Percentiles rank a stretch among this genome's conserved stretches.
Conservation (phyloP, 176 grass and related monocot species). For the Ensete glaucum region DNA sequence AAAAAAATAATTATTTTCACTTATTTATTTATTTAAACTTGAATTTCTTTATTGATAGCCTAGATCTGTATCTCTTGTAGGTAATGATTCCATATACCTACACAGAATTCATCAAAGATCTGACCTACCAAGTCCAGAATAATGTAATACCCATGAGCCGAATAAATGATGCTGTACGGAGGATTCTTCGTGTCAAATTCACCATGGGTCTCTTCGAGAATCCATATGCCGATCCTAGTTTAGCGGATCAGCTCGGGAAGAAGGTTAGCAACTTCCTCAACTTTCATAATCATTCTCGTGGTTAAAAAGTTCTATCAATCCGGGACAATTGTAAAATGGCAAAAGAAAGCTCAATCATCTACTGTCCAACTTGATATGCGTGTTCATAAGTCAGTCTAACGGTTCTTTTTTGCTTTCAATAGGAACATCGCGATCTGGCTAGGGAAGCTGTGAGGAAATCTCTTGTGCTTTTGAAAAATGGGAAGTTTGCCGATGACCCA, state of each 20-base stretch:
- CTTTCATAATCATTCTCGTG: not conserved
- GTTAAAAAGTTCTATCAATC: too few species aligned
- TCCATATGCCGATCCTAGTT: not conserved
- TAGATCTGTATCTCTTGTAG: not conserved
- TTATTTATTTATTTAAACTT: too few species aligned
- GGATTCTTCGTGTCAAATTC: constrained; percentile 1
- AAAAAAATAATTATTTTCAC: too few species aligned
- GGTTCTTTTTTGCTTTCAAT: not conserved
- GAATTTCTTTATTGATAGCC: too few species aligned
- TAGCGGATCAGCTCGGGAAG: not conserved
- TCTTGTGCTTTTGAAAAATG: constrained; percentile 4
- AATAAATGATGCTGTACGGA: not conserved
- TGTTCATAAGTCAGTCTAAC: not conserved
- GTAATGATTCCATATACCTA: not conserved
- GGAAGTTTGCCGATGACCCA: not conserved
- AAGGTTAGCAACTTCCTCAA: not conserved
- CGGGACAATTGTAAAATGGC: too few species aligned
- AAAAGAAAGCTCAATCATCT: too few species aligned
- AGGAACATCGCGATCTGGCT: not conserved
- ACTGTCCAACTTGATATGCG: too few species aligned
- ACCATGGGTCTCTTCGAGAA: not conserved
- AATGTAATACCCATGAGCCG: not conserved
- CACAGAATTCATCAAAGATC: not conserved
- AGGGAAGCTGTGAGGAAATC: constrained; percentile 12
- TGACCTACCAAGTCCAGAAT: not conserved